Percentiles rank a stretch among this genome's conserved stretches.
These are phyloP conservation scores for Echria macrotheca DNA, from an alignment of 495 filamentous ascomycete species.

Conservation along the genomic window DNA sequence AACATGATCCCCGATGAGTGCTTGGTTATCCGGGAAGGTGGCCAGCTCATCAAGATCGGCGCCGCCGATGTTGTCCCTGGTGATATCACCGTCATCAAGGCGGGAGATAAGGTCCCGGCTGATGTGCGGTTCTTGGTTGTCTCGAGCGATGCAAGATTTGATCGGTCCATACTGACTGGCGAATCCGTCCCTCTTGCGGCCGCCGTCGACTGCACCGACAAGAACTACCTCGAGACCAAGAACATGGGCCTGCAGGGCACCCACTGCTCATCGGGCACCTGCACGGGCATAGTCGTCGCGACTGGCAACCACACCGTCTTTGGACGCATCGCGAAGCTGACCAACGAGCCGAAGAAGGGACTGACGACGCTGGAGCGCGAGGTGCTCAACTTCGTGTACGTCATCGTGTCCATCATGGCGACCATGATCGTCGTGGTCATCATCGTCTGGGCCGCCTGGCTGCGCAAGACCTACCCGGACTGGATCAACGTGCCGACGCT, in stretches of 20 bases:
- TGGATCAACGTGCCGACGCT: slow-evolving; percentile 66
- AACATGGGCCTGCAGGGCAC: slow-evolving; percentile 72
- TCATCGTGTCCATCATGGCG: slow-evolving; percentile 56
- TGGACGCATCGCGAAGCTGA: slow-evolving; percentile 63
- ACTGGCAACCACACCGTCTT: slow-evolving; percentile 57
- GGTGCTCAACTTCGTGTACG: slow-evolving; percentile 58
- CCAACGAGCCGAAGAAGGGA: slow-evolving; percentile 54
- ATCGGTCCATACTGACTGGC: slow-evolving; percentile 66
- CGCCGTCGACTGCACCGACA: slow-evolving; percentile 54
- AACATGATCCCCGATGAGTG: slow-evolving; percentile 65
- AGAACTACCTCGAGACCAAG: slow-evolving; percentile 68
- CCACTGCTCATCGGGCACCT: slow-evolving; percentile 60
- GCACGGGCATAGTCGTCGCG: slow-evolving; percentile 56
- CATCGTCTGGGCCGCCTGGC: slow-evolving; percentile 57
- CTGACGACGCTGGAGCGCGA: slow-evolving; percentile 64
- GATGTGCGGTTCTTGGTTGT: slow-evolving; percentile 61
- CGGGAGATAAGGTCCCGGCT: slow-evolving; percentile 64
- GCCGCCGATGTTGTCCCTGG: slow-evolving; percentile 61
- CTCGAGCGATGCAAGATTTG: slow-evolving; percentile 63
- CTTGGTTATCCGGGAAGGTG: slow-evolving; percentile 54
- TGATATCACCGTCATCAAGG: slow-evolving; percentile 56
- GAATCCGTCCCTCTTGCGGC: slow-evolving; percentile 60
- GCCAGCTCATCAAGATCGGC: slow-evolving; percentile 40
- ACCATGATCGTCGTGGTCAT: slow-evolving; percentile 51
- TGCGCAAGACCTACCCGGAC: slow-evolving; percentile 50